Evolutionary conservation across 371 early-diverging fungal species (phyloP).

Genomic region (Umbelopsis sp.): DNA sequence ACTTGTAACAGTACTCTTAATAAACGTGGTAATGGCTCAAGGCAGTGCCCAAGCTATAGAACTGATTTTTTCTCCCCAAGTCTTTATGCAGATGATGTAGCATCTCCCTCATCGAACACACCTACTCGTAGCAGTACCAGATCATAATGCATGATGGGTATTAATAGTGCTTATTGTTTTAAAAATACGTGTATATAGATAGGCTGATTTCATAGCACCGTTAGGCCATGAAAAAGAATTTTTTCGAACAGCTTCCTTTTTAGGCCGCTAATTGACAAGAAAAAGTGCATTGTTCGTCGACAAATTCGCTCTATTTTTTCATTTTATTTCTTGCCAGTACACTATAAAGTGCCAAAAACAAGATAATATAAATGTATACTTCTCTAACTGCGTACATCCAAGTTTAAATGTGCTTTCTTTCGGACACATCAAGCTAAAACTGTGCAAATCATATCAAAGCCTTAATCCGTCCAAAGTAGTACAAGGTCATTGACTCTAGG

Average conservation of each 20-base stretch:
- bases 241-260: slow-evolving; percentile 2
- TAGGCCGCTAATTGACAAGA: not conserved
- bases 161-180: no score
- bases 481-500: not conserved
- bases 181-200: no score
- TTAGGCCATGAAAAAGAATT: not conserved
- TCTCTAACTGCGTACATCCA: no score
- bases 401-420: not conserved
- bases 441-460: not conserved
- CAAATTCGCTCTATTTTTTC: not conserved
- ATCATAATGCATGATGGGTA: no score
- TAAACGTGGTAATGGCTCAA: not conserved
- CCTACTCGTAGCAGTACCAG: no score
- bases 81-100: not conserved
- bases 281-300: slow-evolving; percentile 11
- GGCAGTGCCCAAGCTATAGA: not conserved
- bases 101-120: no score
- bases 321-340: not conserved
- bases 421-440: no score
- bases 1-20: not conserved
- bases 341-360: no score
- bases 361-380: no score
- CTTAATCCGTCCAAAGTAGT: not conserved
- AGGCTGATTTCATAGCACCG: no score
- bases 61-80: not conserved